Evolutionary conservation across 768 basidiomycete genomes (phyloP).

Genomic region (Phaeotremella fagi): DNA sequence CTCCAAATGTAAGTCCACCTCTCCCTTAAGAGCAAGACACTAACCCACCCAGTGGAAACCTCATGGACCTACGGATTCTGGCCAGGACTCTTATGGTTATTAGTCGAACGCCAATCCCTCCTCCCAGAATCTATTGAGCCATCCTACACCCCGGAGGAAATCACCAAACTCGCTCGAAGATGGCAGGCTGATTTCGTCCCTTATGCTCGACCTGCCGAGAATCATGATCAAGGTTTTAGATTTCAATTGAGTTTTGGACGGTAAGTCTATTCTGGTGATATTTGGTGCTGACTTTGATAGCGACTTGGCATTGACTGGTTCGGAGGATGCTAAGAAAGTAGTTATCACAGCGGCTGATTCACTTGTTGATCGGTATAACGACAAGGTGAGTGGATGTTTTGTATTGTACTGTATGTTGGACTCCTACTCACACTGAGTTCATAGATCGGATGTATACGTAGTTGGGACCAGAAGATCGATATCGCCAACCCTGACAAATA

Average conservation of each 20-base stretch:
- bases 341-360: conserved; percentile 30
- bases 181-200: conserved; percentile 29
- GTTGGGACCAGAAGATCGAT: conserved; percentile 25
- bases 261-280: conserved; percentile 11
- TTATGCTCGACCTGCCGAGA: conserved; percentile 20
- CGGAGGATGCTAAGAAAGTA: conserved; percentile 30
- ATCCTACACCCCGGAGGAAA: conserved; percentile 18
- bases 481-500: conserved; percentile 19
- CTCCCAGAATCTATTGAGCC: conserved; percentile 14
- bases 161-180: conserved; percentile 25
- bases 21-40: not conserved
- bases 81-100: conserved; percentile 35
- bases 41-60: conserved; percentile 15
- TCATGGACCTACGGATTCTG: conserved; percentile 41
- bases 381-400: conserved; percentile 15
- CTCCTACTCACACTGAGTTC: not conserved
- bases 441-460: conserved; percentile 32
- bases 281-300: conserved; percentile 4
- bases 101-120: conserved; percentile 28
- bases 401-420: not conserved
- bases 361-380: conserved; percentile 30
- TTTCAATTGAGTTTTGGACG: conserved; percentile 33
- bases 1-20: conserved; percentile 19
- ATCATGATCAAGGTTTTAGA: conserved; percentile 40
- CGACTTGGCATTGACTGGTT: conserved; percentile 27